Evolutionary conservation across 2,329 filamentous ascomycete species (phyloP), one percentile per base, ranked within the genome.

Genomic region (Microsporum canis): DNA sequence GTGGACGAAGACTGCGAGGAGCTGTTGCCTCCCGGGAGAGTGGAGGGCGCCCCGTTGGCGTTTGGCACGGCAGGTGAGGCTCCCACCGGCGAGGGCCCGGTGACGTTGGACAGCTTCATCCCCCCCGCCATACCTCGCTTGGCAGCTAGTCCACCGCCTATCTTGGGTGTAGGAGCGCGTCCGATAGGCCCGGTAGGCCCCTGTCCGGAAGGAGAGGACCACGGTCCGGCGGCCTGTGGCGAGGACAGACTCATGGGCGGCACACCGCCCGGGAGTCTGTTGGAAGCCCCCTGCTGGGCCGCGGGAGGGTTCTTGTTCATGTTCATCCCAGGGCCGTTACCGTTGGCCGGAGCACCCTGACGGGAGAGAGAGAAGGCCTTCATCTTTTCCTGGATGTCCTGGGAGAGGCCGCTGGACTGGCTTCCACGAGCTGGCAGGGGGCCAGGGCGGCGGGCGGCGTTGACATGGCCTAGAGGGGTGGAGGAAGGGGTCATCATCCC

Each of bases 401-500:
- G 79, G 56, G 82, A 80, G 58, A 85, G 71, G 17, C 79, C 79
- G 57, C 80, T 80, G 45, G 78, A 75, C 61, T 78, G 72, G 51
- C 59, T 73, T 67, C 72, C 73, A 62, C 76, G 73, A 59, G 76
- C 74, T 45, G 78, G 72, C 27, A 74, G 71, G 23, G 81, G 80
- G 27, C 72, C 73, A 12, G 81, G 81, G 68, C 83, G 78, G 65
- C 85, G 78, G 43, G 84, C 84, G 57, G 84, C 83, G 72, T 86
- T 90, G 68, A 96, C 77, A 62, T 88, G 82, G 45, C 90, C 90
- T 3, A 91, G 78, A 45, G 89, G 86, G 33, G 88, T 94, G n/a
- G 91, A 96, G n/a, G 85, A 91, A 5, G 87, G 77, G 61, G 84
- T 89, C 84, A 95, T 91, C 51, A 63, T 64, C 12, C 65, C 64